Conservation (phyloP, 2,329 filamentous ascomycete species). For the Diaporthe destruens region DNA sequence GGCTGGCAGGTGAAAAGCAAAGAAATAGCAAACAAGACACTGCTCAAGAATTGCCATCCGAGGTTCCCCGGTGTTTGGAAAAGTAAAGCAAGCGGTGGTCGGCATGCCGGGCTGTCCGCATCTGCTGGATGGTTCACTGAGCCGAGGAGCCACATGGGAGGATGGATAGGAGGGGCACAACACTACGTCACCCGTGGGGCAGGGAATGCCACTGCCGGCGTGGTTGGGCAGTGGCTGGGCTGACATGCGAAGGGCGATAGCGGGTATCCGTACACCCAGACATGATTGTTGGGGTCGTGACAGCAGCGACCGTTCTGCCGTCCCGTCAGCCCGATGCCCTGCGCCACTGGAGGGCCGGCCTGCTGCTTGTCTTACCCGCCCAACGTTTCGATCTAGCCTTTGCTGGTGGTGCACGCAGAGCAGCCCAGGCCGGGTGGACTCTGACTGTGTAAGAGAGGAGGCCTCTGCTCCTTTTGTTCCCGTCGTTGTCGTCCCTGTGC, state of each 20-base stretch:
- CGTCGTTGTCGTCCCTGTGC: conserved; percentile 12
- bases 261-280: too few relatives aligned
- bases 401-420: neutral
- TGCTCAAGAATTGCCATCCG: neutral
- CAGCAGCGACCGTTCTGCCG: too few relatives aligned
- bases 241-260: too few relatives aligned
- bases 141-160: too few relatives aligned
- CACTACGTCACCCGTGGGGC: conserved; percentile 39
- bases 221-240: conserved; percentile 33
- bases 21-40: neutral
- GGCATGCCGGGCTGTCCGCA: neutral
- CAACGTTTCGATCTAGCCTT: neutral
- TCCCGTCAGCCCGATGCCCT: conserved; percentile 1
- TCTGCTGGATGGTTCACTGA: too few relatives aligned
- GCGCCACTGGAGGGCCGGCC: neutral
- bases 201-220: neutral
- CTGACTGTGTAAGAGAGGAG: conserved; percentile 13
- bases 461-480: conserved; percentile 16
- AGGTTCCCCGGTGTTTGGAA: neutral
- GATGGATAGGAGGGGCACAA: conserved; percentile 11
- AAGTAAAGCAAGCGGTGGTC: too few relatives aligned
- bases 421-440: too few relatives aligned
- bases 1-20: neutral
- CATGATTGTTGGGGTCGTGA: too few relatives aligned
- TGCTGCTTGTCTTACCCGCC: conserved; percentile 17